Conservation (phyloP, 495 filamentous ascomycete genomes). For the Penicillium steckii region DNA sequence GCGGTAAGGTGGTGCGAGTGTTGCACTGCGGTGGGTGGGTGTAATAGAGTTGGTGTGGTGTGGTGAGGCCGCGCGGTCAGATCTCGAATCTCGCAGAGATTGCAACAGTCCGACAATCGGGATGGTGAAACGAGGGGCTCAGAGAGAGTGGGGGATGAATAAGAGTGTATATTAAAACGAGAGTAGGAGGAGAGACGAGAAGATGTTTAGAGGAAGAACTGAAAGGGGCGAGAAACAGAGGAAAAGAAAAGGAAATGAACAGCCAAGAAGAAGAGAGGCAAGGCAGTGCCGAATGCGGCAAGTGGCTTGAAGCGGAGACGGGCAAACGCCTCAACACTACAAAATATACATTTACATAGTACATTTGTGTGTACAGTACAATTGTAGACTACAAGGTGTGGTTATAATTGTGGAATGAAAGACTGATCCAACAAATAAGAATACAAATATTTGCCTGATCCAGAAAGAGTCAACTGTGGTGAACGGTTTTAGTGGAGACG, state of each 20-base stretch:
- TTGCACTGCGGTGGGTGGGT: no score
- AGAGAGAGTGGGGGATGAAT: background rate
- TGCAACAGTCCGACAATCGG: background rate
- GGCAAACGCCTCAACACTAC: background rate
- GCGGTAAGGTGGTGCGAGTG: background rate
- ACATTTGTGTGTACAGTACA: no score
- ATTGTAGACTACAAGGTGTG: no score
- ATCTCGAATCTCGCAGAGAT: background rate
- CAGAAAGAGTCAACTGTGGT: no score
- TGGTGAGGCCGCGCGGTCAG: background rate
- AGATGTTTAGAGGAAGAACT: no score
- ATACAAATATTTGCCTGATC: no score
- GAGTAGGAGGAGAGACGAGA: background rate
- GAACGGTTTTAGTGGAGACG: background rate
- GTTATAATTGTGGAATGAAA: no score
- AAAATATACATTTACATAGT: no score
- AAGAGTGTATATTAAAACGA: constrained; percentile 1
- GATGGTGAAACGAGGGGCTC: background rate
- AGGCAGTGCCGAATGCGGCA: constrained; percentile 18
- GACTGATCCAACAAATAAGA: no score
- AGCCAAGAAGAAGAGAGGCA: background rate
- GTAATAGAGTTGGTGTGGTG: background rate
- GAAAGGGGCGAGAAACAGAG: background rate
- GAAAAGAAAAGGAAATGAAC: constrained; percentile 1
- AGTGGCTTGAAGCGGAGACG: constrained; percentile 10